Conservation (phyloP, 257 asterid species). For the Perilla frutescens region DNA sequence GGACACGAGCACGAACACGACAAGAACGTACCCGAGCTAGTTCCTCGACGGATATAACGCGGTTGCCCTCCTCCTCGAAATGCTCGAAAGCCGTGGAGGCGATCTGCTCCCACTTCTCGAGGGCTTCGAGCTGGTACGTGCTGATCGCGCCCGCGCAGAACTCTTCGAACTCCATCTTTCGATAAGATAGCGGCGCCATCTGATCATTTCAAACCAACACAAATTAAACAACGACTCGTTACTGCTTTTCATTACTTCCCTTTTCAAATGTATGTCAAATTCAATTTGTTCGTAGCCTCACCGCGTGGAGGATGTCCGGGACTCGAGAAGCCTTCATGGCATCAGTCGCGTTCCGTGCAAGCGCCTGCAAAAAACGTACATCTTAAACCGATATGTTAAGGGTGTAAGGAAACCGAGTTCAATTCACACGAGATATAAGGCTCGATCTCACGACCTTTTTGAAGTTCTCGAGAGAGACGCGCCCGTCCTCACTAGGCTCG, state of each 20-base stretch:
- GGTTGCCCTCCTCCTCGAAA: constrained; percentile 84
- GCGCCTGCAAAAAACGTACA: constrained; percentile 61
- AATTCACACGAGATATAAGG: neutral
- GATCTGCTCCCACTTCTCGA: constrained; percentile 80
- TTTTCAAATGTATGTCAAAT: neutral
- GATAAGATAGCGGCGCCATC: constrained; percentile 77
- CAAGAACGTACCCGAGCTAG: constrained; percentile 68
- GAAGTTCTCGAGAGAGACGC: constrained; percentile 78
- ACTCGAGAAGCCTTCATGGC: constrained; percentile 91
- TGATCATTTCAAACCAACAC: constrained; percentile 26
- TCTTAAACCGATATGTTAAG: too few species aligned
- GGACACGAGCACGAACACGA: neutral
- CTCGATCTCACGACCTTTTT: constrained; percentile 52
- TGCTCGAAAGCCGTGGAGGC: constrained; percentile 74
- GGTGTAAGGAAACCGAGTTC: neutral
- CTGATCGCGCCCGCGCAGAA: constrained; percentile 90
- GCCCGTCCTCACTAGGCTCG: constrained; percentile 85
- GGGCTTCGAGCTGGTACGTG: constrained; percentile 87
- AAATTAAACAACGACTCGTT: neutral
- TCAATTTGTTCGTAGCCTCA: constrained; percentile 37
- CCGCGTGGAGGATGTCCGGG: constrained; percentile 81
- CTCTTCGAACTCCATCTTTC: constrained; percentile 85
- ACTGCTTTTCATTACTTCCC: too few species aligned
- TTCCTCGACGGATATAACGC: constrained; percentile 79
- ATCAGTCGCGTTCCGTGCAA: constrained; percentile 78